Percentiles rank a stretch among this genome's conserved stretches.
These are phyloP conservation scores for Lactarius trivialis DNA, from an alignment of 768 basidiomycete genomes.

Conservation along the genomic window DNA sequence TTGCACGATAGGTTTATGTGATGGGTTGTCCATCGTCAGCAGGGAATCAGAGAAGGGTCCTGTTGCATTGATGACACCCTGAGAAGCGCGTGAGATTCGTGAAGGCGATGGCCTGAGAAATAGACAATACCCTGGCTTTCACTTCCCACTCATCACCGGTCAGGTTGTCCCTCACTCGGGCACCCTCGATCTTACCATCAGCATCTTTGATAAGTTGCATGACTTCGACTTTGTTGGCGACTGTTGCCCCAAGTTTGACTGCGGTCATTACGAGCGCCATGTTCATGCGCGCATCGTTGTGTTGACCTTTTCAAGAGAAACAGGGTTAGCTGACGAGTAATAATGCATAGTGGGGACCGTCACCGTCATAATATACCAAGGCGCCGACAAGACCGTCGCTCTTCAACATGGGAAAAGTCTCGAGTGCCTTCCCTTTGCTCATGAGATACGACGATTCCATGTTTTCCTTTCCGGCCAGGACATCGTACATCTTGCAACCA, in stretches of 20 bases:
- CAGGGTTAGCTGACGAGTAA: conserved; percentile 12
- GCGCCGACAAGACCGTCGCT: conserved; percentile 87
- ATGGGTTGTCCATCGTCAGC: conserved; percentile 70
- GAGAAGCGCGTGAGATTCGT: neutral
- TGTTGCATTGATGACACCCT: conserved; percentile 95
- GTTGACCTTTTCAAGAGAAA: conserved; percentile 58
- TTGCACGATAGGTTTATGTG: conserved; percentile 81
- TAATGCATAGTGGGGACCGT: conserved; percentile 31
- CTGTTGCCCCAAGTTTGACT: conserved; percentile 81
- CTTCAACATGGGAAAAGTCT: conserved; percentile 96
- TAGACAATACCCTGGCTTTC: conserved; percentile 56
- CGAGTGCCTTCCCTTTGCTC: conserved; percentile 88
- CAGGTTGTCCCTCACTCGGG: conserved; percentile 70
- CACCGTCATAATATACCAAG: conserved; percentile 95
- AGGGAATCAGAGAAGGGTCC: conserved; percentile 89
- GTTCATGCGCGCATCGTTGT: conserved; percentile 99
- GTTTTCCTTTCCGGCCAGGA: conserved; percentile 92
- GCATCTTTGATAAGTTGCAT: conserved; percentile 64
- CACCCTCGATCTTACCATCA: conserved; percentile 63
- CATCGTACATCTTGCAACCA: conserved; percentile 94
- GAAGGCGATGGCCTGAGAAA: neutral
- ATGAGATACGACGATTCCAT: conserved; percentile 95
- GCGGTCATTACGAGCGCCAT: conserved; percentile 91
- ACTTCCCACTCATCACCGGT: conserved; percentile 80
- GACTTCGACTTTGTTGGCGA: conserved; percentile 88